phyloP scores from a whole-genome alignment of 148 eudicot genomes.

The Hydrangea macrophylla region DNA sequence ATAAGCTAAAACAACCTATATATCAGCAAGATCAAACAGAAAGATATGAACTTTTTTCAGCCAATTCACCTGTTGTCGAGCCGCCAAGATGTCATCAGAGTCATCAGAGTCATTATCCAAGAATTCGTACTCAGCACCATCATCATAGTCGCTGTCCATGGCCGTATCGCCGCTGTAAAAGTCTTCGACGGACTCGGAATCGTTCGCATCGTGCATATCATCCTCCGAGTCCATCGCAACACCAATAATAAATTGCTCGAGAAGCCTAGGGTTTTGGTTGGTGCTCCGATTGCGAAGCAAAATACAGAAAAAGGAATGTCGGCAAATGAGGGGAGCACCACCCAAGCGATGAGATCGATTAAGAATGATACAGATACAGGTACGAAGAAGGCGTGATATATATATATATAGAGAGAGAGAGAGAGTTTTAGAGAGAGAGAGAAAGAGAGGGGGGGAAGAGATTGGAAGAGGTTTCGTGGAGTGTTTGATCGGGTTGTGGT shows the following conservation, averaged over 20 bases:
- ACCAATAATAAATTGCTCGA: too few species aligned
- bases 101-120: constrained; percentile 28
- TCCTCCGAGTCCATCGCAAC: constrained; percentile 56
- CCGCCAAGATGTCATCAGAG: constrained; percentile 8
- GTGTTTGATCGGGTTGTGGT: neutral
- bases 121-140: constrained; percentile 42
- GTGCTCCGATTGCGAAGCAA: too few species aligned
- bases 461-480: neutral
- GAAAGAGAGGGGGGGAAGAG: neutral
- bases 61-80: constrained; percentile 29
- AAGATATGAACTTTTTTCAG: neutral
- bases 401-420: too few species aligned
- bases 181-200: constrained; percentile 50
- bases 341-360: neutral
- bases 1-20: neutral
- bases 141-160: constrained; percentile 26
- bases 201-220: constrained; percentile 56
- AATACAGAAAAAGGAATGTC: neutral
- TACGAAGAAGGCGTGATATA: too few species aligned
- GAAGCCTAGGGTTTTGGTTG: too few species aligned
- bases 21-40: neutral
- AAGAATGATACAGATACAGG: too few species aligned
- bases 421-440: neutral
- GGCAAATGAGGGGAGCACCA: neutral
- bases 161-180: constrained; percentile 41